These are phyloP conservation scores for Quercus variabilis DNA, from an alignment of 306 rosid species.

Conservation along the genomic window DNA sequence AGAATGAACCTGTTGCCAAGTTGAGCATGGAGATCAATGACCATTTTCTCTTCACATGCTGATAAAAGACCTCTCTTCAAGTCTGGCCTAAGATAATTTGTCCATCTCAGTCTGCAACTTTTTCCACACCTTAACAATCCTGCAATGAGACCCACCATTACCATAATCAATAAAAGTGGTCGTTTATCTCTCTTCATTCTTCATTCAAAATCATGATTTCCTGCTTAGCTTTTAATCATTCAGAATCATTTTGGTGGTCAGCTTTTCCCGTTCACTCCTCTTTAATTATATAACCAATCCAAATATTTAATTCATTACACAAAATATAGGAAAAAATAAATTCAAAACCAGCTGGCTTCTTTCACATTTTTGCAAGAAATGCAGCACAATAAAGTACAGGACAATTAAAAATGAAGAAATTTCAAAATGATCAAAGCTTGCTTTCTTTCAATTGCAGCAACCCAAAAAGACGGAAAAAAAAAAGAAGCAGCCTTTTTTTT, in stretches of 20 bases:
- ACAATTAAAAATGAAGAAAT: background rate
- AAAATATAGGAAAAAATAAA: slow-evolving; percentile 6
- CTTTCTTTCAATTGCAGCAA: too few relatives aligned
- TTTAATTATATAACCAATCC: background rate
- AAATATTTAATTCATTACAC: background rate
- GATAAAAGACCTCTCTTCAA: slow-evolving; percentile 91
- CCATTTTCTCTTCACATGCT: slow-evolving; percentile 76
- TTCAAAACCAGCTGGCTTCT: background rate
- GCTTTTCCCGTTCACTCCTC: background rate
- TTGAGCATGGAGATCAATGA: slow-evolving; percentile 91
- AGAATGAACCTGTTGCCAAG: slow-evolving; percentile 78
- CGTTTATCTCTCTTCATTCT: background rate
- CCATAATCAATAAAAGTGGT: background rate
- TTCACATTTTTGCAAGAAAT: background rate
- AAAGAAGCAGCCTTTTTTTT: too few relatives aligned
- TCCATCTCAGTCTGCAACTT: slow-evolving; percentile 96
- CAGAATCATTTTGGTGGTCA: background rate
- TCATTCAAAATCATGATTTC: background rate
- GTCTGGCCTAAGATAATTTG: slow-evolving; percentile 86
- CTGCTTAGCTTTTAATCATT: background rate
- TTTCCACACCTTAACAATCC: slow-evolving; percentile 91
- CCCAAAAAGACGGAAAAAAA: background rate
- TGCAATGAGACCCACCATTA: slow-evolving; percentile 34
- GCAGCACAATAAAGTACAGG: background rate
- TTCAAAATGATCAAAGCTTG: background rate